Evolutionary conservation across 768 basidiomycete species (phyloP), one percentile per base, ranked within the genome.

Genomic region (Lentinula guzmanii): DNA sequence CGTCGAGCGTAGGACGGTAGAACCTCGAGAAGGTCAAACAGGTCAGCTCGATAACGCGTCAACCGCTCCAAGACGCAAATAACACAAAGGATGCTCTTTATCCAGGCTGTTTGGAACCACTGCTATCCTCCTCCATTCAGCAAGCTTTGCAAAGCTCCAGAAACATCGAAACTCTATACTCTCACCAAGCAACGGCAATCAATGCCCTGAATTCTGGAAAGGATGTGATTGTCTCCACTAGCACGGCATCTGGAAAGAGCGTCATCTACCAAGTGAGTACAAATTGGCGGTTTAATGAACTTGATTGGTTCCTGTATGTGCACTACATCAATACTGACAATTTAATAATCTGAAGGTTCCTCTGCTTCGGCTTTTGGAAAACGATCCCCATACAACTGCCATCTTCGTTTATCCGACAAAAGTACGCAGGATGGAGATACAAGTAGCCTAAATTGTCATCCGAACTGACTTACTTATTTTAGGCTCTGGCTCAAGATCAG

Each of bases 401-500:
- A 81, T 96, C 42, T 89, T 93, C 68, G 82, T 96, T 39, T 96
- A 93, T 67, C 93, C 93, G 1, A 96, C 93, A 0, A 96, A 96
- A 75, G 91, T 83, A 54, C 42, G 68, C 58, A 31, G 21, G 41
- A 56, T 13, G n/a, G n/a, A 43, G 24, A 8, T 16, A 24, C 21
- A 9, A 46, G 43, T 51, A 13, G 21, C 16, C 28, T 16, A 8
- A 13, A 13, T 13, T 13, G n/a, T 1, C 28, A 9, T 16, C 2
- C 18, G 59, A 43, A 37, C 34, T 55, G n/a, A 24, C 10, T 63
- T 15, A 21, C 35, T 41, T 37, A 42, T 53, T 91, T 42, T 53
- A 93, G 89, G 93, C 93, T 15, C 76, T 96, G 43, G 93, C 94
- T 1, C 93, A 96, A 73, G 93, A 96, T 68, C 93, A 96, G 71